Base-by-base conservation (phyloP, 2,329 filamentous ascomycete genomes). In the Akanthomyces dipterigenus region DNA sequence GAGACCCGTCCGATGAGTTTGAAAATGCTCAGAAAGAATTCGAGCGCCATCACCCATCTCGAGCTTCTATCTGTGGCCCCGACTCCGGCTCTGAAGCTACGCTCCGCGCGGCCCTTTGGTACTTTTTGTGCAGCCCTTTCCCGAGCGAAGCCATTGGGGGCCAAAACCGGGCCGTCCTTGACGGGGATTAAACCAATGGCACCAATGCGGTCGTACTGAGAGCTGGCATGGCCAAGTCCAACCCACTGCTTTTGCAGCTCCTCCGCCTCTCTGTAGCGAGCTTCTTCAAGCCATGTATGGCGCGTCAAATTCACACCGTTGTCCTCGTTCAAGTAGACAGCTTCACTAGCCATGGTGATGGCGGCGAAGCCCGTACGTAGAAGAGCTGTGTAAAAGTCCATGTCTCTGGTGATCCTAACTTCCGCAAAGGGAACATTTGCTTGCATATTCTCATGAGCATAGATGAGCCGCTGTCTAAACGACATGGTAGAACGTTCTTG, bases 301-400 rank as follows among this genome's bases (percentile, higher is more conserved):
- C 82, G 79, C 65, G 87, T 86, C 2, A 96, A 78, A 63, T 85
- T 87, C 56, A 98, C 86, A 1, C 82, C 82, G 45, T 85, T 85
- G 50, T 93, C 93, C 73, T 98, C 93, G 64, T 97, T 96, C 12
- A 99, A 79, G 70, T 96, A 98, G 0, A 98, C 95, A 3, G 93
- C 93, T 73, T 98, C 93, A 68, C 91, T 96, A 0, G 95, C 95
- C 73, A 96, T 93, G 0, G 91, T 96, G 63, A 98, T 85, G 14
- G 93, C 87, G 12, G 87, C 88, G 70, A 97, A 97, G 0, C 95
- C 95, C 40, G 91, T 85, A 63, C 93, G 88, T 3, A 98, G 80
- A 5, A 98, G 79, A 0, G 91, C 90, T 0, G 92, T 96, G 72
- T 98, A 99, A 70, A 98, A 97, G 71, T 99, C 95, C 80, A 98